Conservation (phyloP, 1,284 basidiomycete genomes). For the Austroboletus novae-zelandiae region DNA sequence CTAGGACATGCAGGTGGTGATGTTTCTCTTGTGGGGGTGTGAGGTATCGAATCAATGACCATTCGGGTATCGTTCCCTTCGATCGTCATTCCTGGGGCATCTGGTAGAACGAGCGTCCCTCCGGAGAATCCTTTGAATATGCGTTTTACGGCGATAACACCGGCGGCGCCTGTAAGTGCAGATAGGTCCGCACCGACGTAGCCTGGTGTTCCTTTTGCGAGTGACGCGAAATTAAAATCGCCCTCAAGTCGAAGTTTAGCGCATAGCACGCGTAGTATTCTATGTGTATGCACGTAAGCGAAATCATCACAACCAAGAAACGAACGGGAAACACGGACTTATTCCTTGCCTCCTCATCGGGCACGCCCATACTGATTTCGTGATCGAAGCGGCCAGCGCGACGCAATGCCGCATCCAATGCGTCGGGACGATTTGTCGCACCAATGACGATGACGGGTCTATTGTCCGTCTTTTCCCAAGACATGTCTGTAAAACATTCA, state of each 20-base stretch:
- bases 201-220: conserved; percentile 94
- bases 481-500: conserved; percentile 56
- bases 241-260: conserved; percentile 75
- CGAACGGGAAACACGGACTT: conserved; percentile 56
- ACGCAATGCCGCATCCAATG: conserved; percentile 89
- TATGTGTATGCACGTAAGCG: conserved; percentile 26
- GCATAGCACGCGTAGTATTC: conserved; percentile 81
- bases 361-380: conserved; percentile 97
- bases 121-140: conserved; percentile 87
- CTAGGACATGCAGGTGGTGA: conserved; percentile 5
- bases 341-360: conserved; percentile 85
- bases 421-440: conserved; percentile 94
- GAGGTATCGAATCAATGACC: conserved; percentile 44
- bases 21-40: conserved; percentile 18
- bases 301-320: background rate
- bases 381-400: conserved; percentile 96
- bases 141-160: conserved; percentile 93
- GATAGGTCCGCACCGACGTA: conserved; percentile 96
- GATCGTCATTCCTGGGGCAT: conserved; percentile 16
- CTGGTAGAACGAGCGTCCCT: conserved; percentile 58
- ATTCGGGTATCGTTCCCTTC: conserved; percentile 44
- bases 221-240: conserved; percentile 76
- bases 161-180: conserved; percentile 89
- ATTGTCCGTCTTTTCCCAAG: conserved; percentile 88
- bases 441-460: conserved; percentile 94